Base-by-base conservation (phyloP, 129 eudicot species). In the Pulicaria dysenterica region DNA sequence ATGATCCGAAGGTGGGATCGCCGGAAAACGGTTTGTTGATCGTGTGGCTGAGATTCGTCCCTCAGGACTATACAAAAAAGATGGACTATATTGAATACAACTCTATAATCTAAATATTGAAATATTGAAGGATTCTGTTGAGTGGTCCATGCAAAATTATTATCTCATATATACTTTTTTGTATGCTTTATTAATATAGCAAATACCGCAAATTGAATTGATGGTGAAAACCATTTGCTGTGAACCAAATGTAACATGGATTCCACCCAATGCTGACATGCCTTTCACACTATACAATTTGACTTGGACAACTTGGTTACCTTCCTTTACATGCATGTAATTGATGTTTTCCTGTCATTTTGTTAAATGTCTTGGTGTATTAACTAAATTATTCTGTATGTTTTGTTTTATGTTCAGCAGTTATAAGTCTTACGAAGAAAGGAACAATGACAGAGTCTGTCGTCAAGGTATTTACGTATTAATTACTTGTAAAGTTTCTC, bases 81-180 rank as follows among this genome's bases (percentile, higher is more conserved):
- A n/a, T n/a, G n/a, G n/a, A n/a, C n/a, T n/a, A n/a, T n/a, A n/a
- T n/a, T n/a, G n/a, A n/a, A n/a, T n/a, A n/a, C n/a, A n/a, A n/a
- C n/a, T n/a, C n/a, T n/a, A n/a, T n/a, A n/a, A n/a, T n/a, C n/a
- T n/a, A n/a, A n/a, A n/a, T n/a, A n/a, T n/a, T n/a, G n/a, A n/a
- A 24, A 24, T 24, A 24, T 24, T 24, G 31, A 0, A 0, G 2
- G 31, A 24, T 24, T 24, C 31, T 24, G 8, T 3, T 64, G 17
- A 11, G 70, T 65, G 70, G 56, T 65, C 70, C 70, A 67, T 67
- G 73, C 60, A 67, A 67, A 67, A 24, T 24, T 24, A 24, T 37
- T 48, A 14, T 67, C 24, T 49, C 45, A 67, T 46, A 8, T 60
- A 4, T 37, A 10, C 24, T 8, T 45, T 44, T 45, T 17, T 17